These are phyloP conservation scores for Alternaria gansuensis DNA, from an alignment of 2,329 filamentous ascomycete genomes.

Conservation along the genomic window DNA sequence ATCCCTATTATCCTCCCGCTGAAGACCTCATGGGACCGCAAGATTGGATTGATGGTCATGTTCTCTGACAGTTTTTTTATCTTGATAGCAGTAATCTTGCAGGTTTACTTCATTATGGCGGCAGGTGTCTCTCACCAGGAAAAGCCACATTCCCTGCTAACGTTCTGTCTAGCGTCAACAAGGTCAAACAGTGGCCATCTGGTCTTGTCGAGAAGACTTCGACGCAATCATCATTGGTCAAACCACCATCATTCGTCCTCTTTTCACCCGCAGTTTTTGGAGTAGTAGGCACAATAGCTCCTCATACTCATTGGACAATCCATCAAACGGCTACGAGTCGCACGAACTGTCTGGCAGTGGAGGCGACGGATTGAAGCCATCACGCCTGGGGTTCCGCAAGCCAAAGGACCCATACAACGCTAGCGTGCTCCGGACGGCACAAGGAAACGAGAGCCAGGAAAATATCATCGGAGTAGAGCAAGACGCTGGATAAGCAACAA, in stretches of 20 bases:
- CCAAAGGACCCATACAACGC: conserved; percentile 27
- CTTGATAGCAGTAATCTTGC: conserved; percentile 44
- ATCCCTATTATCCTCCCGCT: conserved; percentile 47
- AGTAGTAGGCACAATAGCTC: neutral
- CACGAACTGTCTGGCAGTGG: conserved; percentile 16
- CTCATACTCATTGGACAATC: conserved; percentile 15
- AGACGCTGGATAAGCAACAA: neutral
- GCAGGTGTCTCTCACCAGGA: conserved; percentile 27
- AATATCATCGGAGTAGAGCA: conserved; percentile 17
- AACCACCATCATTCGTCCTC: conserved; percentile 49
- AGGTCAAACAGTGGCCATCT: conserved; percentile 44
- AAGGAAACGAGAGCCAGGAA: conserved; percentile 29
- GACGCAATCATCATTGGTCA: conserved; percentile 53
- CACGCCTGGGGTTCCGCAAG: conserved; percentile 18
- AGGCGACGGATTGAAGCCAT: neutral
- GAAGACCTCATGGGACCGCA: conserved; percentile 41
- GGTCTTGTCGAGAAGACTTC: conserved; percentile 54
- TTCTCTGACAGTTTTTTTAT: conserved; percentile 50
- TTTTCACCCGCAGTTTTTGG: conserved; percentile 30
- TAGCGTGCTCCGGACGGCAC: conserved; percentile 19
- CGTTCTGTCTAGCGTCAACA: conserved; percentile 16
- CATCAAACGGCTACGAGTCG: conserved; percentile 13
- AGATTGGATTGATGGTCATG: conserved; percentile 44
- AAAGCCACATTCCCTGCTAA: neutral
- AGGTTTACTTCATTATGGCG: conserved; percentile 42